Base-by-base conservation (phyloP, 306 rosid genomes). In the Cicer chorassanicum region DNA sequence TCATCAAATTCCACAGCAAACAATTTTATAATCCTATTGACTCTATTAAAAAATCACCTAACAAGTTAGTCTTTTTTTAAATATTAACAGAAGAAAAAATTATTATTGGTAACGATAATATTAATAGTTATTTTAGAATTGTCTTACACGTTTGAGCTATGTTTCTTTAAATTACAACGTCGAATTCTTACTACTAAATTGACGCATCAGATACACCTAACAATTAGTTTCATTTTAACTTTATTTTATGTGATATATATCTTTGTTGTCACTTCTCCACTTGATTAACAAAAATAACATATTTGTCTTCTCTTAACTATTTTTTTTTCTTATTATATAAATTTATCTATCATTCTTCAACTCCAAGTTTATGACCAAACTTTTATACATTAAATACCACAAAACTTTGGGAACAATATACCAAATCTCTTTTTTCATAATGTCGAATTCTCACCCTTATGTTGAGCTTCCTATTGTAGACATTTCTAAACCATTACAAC, bases 381-480 rank as follows among this genome's bases (percentile, higher is more conserved):
- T 74, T 79, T 49, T 74, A 72, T 70, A 54, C 43, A 86, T 82
- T 74, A 79, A 83, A 84, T 82, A 78, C 72, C 76, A 51, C 78
- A 51, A 80, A 71, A 64, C 85, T 77, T 87, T 78, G 82, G 74
- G 76, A 80, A 84, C 73, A 82, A 86, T 72, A 91, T 83, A 80
- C 84, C 78, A 72, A 55, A 68, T 77, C 80, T 84, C 86, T 86
- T 86, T 80, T 78, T 69, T 60, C 74, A 77, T 55, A 24, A 90
- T 88, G 94, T 77, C 91, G 41, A 85, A 86, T 70, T 62, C 85
- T 13, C 74, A 79, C 79, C 61, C 82, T 68, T 82, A 53, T 76
- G 85, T 83, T 73, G 86, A 91, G 51, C 97, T 91, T 87, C 97
- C 96, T 76, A 84, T 80, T 56, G 38, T 92, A 48, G 99, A 94